phyloP scores from a whole-genome alignment of 768 basidiomycete genomes.

The Nidularia pulvinata region DNA sequence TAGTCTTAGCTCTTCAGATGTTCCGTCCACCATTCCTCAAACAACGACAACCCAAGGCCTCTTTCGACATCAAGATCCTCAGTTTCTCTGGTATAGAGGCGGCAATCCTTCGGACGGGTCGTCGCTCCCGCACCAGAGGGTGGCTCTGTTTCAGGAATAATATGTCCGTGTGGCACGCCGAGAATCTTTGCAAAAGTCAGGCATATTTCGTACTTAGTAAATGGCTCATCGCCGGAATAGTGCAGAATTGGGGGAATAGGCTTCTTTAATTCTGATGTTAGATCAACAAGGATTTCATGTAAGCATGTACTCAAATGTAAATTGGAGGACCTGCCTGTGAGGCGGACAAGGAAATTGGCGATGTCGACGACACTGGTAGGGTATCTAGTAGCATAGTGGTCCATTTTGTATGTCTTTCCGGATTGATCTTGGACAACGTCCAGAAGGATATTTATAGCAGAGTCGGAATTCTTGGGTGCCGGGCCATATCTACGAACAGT shows the following conservation, averaged over 20 bases:
- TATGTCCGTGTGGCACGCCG: conserved; percentile 68
- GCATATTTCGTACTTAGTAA: conserved; percentile 95
- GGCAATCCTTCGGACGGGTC: conserved; percentile 78
- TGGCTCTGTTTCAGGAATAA: conserved; percentile 69
- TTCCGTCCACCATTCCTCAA: conserved; percentile 85
- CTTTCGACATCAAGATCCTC: conserved; percentile 60
- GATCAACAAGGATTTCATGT: too few relatives aligned
- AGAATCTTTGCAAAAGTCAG: conserved; percentile 75
- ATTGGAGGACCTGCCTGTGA: conserved; percentile 50
- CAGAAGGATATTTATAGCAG: conserved; percentile 86
- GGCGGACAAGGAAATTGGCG: conserved; percentile 78
- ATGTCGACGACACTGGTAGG: conserved; percentile 93
- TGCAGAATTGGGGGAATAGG: conserved; percentile 77
- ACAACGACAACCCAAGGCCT: conserved; percentile 61
- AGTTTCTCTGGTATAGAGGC: conserved; percentile 76
- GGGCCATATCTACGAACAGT: conserved; percentile 75
- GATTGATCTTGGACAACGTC: conserved; percentile 88
- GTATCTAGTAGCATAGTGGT: conserved; percentile 90
- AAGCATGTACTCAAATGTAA: background rate
- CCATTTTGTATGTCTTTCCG: conserved; percentile 92
- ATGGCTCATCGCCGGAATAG: conserved; percentile 79
- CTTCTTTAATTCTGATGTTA: conserved; percentile 24
- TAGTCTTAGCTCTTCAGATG: conserved; percentile 30
- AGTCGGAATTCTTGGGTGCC: conserved; percentile 81
- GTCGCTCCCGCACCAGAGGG: conserved; percentile 68